Evolutionary conservation across 164 flowering plant genomes (phyloP), one percentile per base, ranked within the genome.

Genomic region (Chloranthus sessilifolius): DNA sequence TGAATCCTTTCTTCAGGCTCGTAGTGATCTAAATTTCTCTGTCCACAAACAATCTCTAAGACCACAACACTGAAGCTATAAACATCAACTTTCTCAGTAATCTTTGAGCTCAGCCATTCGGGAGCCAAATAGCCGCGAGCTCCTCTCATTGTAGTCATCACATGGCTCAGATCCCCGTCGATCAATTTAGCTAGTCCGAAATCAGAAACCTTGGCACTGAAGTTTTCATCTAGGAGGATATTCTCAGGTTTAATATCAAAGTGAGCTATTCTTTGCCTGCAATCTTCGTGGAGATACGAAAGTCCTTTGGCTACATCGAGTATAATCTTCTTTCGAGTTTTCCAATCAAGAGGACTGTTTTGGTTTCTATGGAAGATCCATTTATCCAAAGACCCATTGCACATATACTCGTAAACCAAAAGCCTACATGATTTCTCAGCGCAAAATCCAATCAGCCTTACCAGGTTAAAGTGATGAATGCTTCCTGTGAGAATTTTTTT

Each of bases 271-370:
- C 25, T 51, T 2, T 58, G 41, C 9, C 37, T 27, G 31, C 65
- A 68, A 5, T 60, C 61, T 33, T 68, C 71, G 31, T 67, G 67
- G n/a, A 62, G 64, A 43, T 67, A 62, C 2, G 33, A 36, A 6
- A 62, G 27, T 9, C 67, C 71, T 38, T 37, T 54, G 8, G 61
- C 63, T 25, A 55, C 33, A 29, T 45, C 60, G 3, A 47, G 22
- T 2, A 59, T 53, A 20, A 67, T 67, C 42, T 51, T 55, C 22
- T 24, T 19, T 20, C 51, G 29, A 0, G 45, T 34, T 24, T 52
- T 21, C 71, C 68, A 66, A 22, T 42, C 29, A 17, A 70, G 62
- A 30, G 11, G 0, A 6, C 21, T 23, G 11, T 17, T 26, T 7
- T 28, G 6, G 2, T 27, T 26, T 7, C 16, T 26, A 3, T 25